Evolutionary conservation across 2,329 filamentous ascomycete genomes (phyloP).

Genomic region (Diaporthe batatas): DNA sequence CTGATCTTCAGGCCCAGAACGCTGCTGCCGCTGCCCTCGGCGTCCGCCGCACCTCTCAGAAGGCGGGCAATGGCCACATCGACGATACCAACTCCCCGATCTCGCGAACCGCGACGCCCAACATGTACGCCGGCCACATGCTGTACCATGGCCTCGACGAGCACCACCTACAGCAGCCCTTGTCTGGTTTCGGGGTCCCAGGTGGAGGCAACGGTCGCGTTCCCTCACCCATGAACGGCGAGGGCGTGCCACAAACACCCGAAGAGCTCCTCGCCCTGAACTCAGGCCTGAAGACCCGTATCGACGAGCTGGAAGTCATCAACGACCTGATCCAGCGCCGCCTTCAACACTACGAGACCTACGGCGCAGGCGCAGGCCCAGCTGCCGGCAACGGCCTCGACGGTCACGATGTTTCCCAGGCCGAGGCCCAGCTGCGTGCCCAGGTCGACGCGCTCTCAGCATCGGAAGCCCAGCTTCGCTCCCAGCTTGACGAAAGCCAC

Average conservation of each 20-base stretch:
- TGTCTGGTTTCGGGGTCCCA: conserved; percentile 65
- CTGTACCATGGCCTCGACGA: conserved; percentile 84
- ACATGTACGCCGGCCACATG: conserved; percentile 80
- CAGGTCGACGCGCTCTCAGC: conserved; percentile 65
- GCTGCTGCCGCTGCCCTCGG: conserved; percentile 66
- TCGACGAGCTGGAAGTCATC: conserved; percentile 95
- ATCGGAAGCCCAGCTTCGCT: conserved; percentile 62
- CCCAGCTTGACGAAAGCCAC: conserved; percentile 81
- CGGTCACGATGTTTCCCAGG: conserved; percentile 73
- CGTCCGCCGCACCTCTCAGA: conserved; percentile 75
- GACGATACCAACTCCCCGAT: conserved; percentile 84
- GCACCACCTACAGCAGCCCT: conserved; percentile 73
- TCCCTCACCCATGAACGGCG: conserved; percentile 64
- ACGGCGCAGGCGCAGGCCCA: conserved; percentile 67
- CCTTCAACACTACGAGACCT: conserved; percentile 77
- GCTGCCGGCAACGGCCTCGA: conserved; percentile 46
- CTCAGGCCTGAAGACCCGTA: conserved; percentile 90
- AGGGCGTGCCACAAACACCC: conserved; percentile 81
- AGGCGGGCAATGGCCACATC: conserved; percentile 77
- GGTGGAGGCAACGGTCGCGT: conserved; percentile 66
- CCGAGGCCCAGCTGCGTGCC: conserved; percentile 67
- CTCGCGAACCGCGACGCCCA: conserved; percentile 83
- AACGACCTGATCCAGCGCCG: conserved; percentile 84
- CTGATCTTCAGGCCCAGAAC: conserved; percentile 65
- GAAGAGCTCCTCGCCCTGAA: conserved; percentile 86